Percentiles rank a stretch among this genome's conserved stretches.
Evolutionary conservation across 176 grass and related monocot genomes (phyloP).

Genomic region (Ananas comosus): DNA sequence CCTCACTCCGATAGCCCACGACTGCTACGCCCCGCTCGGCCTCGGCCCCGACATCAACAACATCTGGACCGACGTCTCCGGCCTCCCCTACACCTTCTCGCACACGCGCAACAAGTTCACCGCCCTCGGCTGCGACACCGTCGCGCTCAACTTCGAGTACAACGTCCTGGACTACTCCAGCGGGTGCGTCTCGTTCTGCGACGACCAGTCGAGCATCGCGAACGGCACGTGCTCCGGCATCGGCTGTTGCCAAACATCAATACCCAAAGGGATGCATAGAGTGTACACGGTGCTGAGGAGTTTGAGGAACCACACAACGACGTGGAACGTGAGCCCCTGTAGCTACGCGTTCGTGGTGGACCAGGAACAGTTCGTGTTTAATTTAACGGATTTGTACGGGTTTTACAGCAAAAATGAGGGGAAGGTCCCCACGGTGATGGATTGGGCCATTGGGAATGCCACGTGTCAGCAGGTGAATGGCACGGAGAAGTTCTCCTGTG

Average conservation of each 20-base stretch:
- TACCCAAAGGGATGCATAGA: conserved; percentile 12
- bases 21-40: background rate
- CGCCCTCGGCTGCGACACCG: conserved; percentile 24
- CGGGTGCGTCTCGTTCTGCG: conserved; percentile 29
- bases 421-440: conserved; percentile 18
- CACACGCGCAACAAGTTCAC: conserved; percentile 31
- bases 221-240: conserved; percentile 17
- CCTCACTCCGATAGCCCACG: background rate
- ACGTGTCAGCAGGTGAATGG: conserved; percentile 6
- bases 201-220: conserved; percentile 7
- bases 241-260: conserved; percentile 27
- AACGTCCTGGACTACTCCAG: background rate
- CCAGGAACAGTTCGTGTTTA: background rate
- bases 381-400: background rate
- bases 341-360: conserved; percentile 24
- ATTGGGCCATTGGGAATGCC: conserved; percentile 26
- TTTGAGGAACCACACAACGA: background rate
- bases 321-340: conserved; percentile 10
- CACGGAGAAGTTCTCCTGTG: background rate
- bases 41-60: background rate
- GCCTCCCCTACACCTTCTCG: conserved; percentile 16
- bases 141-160: conserved; percentile 17
- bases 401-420: background rate
- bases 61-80: background rate
- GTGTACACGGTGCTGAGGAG: background rate